These are phyloP conservation scores for Rhodotorula taiwanensis DNA, from an alignment of 768 basidiomycete genomes.

Conservation along the genomic window DNA sequence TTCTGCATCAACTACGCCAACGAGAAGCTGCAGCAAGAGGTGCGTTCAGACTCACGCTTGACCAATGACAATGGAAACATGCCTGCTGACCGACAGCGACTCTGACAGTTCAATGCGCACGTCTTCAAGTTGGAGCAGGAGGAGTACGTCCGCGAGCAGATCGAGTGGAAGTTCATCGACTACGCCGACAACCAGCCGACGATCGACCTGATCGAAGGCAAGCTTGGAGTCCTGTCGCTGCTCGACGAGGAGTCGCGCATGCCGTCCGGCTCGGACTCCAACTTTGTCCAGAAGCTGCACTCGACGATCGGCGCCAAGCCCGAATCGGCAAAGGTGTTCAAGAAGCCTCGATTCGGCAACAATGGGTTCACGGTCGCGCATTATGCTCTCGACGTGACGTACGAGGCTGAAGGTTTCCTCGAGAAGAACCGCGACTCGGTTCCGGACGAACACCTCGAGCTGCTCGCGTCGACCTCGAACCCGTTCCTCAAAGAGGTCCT, in stretches of 20 bases:
- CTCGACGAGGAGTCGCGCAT: conserved; percentile 97
- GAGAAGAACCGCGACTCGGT: conserved; percentile 99
- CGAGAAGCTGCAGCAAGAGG: conserved; percentile 96
- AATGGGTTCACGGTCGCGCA: conserved; percentile 96
- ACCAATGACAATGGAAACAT: no score
- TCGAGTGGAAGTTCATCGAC: conserved; percentile 99
- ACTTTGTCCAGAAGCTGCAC: conserved; percentile 88
- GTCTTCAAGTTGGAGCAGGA: conserved; percentile 99
- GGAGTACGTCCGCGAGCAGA: conserved; percentile 95
- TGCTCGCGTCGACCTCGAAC: conserved; percentile 80
- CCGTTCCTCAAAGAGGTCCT: conserved; percentile 89
- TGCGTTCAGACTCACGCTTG: conserved; percentile 42
- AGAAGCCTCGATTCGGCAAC: conserved; percentile 98
- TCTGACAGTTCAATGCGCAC: conserved; percentile 84
- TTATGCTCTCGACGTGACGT: conserved; percentile 95
- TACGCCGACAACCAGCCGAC: conserved; percentile 95
- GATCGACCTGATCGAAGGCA: conserved; percentile 97
- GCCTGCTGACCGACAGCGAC: background rate
- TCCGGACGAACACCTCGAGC: conserved; percentile 90
- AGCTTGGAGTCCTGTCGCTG: conserved; percentile 84
- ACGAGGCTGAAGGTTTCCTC: conserved; percentile 95
- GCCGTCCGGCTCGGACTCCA: conserved; percentile 82
- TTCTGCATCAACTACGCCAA: conserved; percentile 99
- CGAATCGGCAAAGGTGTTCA: conserved; percentile 80
- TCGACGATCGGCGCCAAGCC: conserved; percentile 69